Percentiles rank a stretch among this genome's conserved stretches.
Conservation (phyloP, 2,329 filamentous ascomycete species). For the Stachybotrys chartarum region DNA sequence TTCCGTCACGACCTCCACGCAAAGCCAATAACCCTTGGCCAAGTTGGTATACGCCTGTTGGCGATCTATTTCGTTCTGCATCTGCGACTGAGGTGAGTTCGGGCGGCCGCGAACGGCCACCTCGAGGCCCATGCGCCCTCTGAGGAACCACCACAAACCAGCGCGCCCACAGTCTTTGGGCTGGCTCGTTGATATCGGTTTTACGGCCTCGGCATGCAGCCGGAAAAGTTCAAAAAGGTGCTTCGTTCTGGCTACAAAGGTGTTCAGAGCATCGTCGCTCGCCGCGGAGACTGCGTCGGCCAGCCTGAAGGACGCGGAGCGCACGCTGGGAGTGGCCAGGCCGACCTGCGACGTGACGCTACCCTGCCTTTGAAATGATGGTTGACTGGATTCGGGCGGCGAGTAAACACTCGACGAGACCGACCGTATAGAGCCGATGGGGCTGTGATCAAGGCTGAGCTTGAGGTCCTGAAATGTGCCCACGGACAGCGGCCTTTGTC, state of each 20-base stretch:
- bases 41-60: constrained; percentile 82
- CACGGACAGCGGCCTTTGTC: constrained; percentile 17
- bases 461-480: constrained; percentile 13
- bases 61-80: constrained; percentile 46
- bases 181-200: constrained; percentile 55
- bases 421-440: constrained; percentile 28
- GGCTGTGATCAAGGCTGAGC: constrained; percentile 30
- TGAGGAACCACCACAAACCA: constrained; percentile 84
- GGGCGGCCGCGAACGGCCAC: constrained; percentile 59
- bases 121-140: constrained; percentile 71
- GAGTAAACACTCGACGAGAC: constrained; percentile 20
- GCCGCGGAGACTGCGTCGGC: constrained; percentile 36
- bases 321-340: constrained; percentile 17
- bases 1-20: constrained; percentile 45
- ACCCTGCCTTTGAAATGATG: constrained; percentile 8
- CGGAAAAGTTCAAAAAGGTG: constrained; percentile 72
- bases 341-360: constrained; percentile 17
- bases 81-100: constrained; percentile 39
- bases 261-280: constrained; percentile 58
- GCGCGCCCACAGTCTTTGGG: constrained; percentile 64
- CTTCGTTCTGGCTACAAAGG: constrained; percentile 63
- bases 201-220: constrained; percentile 67
- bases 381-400: constrained; percentile 4
- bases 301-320: constrained; percentile 29
- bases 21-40: constrained; percentile 82